phyloP scores from a whole-genome alignment of 192 early-diverging fungal species.

The Funneliformis geosporum region DNA sequence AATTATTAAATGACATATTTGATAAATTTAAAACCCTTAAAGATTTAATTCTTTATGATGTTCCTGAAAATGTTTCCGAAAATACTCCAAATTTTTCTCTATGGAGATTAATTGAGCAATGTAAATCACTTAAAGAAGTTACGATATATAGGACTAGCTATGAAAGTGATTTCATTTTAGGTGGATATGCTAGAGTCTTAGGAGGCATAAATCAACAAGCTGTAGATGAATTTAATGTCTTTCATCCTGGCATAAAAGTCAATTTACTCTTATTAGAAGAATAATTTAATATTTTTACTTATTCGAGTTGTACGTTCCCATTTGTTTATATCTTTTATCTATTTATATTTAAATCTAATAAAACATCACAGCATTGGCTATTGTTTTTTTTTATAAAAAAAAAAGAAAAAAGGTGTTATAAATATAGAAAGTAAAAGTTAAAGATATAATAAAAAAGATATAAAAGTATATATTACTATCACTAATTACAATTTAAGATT shows the following conservation, averaged over 20 bases:
- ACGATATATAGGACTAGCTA: constrained; percentile 1
- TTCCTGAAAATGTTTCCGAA: background rate
- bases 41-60: background rate
- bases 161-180: constrained; percentile 25
- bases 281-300: background rate
- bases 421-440: too few species aligned
- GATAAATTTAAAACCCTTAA: background rate
- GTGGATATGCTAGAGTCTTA: constrained; percentile 3
- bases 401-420: too few species aligned
- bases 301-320: too few species aligned
- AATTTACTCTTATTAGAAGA: constrained; percentile 6
- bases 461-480: too few species aligned
- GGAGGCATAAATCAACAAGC: background rate
- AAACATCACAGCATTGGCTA: too few species aligned
- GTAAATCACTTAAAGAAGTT: background rate
- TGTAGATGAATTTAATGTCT: background rate
- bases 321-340: too few species aligned
- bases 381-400: too few species aligned
- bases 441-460: too few species aligned
- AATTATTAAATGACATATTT: background rate
- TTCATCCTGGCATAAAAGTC: background rate
- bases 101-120: background rate
- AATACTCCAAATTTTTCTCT: background rate
- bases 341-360: too few species aligned
- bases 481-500: constrained; percentile 10